These are phyloP conservation scores for Gamsiella multidivaricata DNA, from an alignment of 192 early-diverging fungal genomes.

Conservation along the genomic window DNA sequence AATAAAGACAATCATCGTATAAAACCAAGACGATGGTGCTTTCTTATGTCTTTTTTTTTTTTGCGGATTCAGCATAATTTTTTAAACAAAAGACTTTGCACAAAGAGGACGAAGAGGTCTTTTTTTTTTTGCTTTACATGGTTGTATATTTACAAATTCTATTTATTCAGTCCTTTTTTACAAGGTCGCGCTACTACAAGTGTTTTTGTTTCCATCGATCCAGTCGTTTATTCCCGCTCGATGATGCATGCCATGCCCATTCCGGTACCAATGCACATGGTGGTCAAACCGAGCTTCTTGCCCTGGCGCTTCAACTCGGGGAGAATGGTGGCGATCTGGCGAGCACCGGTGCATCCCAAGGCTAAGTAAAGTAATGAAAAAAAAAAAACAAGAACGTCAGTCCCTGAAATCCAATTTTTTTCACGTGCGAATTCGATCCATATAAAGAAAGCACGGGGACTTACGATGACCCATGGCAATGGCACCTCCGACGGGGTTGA, in stretches of 20 bases:
- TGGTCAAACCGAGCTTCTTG: constrained; percentile 70
- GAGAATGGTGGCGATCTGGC: constrained; percentile 95
- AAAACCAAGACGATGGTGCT: no score
- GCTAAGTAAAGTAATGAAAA: constrained; percentile 2
- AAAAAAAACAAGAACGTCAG: background rate
- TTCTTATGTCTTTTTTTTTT: no score
- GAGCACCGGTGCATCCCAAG: constrained; percentile 91
- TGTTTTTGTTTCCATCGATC: no score
- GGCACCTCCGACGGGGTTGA: constrained; percentile 98
- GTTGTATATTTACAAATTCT: no score
- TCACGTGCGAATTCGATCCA: background rate
- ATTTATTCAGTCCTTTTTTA: no score
- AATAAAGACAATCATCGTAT: no score
- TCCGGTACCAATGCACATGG: constrained; percentile 61
- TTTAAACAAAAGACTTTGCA: no score
- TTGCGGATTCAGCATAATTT: no score
- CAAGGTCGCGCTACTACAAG: no score
- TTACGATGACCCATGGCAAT: constrained; percentile 94
- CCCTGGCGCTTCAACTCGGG: constrained; percentile 90
- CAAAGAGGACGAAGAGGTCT: no score
- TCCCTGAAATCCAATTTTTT: background rate
- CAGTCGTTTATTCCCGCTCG: constrained; percentile 54
- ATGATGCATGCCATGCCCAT: constrained; percentile 56
- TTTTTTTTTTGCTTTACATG: no score
- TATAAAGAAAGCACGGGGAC: constrained; percentile 23